Evolutionary conservation across 352 stramenopile genomes (phyloP), one percentile per base, ranked within the genome.

Genomic region (Pythium aquatile): DNA sequence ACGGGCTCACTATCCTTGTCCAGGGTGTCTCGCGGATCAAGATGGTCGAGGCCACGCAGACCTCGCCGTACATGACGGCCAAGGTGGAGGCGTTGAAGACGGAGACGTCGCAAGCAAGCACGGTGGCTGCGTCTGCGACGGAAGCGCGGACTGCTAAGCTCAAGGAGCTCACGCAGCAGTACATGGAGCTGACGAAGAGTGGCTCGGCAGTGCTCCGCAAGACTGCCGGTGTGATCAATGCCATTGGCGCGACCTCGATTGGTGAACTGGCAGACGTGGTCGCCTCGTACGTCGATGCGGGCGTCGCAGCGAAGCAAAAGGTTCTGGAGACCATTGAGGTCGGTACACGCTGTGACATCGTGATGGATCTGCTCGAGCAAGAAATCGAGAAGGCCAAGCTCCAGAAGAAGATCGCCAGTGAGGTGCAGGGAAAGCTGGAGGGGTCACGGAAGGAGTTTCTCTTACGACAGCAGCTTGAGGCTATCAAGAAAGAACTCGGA

Each of bases 401-500:
- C 54, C 81, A 87, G 47, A 77, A 78, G 42, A 89, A 87, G 52
- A 91, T 91, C 64, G 77, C 88, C 40, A 89, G 65, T 47, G 76
- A 90, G 11, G 79, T 90, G 29, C 80, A 87, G 61, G 77, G 85
- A 63, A 90, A 91, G 40, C 63, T 91, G 35, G 81, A 91, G 52
- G 82, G 77, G 1, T 83, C 79, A 7, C 72, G 82, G 0, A 88
- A 87, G 55, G 80, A 98, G 53, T 99, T 99, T 63, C 89, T 99
- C 51, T 73, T 99, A 2, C 94, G 83, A n/a, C 96, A 99, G 75
- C 97, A 99, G 73, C 80, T 99, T 5, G 99, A 99, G 72, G 96
- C 85, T 1, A 99, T 99, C 71, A 99, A 99, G 78, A 99, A 99
- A 53, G 95, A 99, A 72, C 80, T 99, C 0, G 97, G 97, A 1